A percentile compares a stretch with the other conserved stretches of the same genome.
Conservation (phyloP, 805 yeast genomes). For the Starmera amethionina region DNA sequence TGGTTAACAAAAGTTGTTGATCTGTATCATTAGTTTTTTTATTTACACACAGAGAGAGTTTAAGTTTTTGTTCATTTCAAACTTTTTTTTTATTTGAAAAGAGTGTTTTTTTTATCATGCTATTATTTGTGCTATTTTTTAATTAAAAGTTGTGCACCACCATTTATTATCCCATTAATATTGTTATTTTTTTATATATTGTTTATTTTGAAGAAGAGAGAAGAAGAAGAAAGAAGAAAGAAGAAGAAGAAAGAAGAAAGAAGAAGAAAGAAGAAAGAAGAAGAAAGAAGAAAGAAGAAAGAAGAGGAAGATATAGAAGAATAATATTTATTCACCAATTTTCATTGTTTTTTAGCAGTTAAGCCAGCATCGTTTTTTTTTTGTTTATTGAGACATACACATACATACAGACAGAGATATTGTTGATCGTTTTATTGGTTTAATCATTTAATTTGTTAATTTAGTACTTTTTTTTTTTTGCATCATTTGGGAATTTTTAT, state of each 20-base stretch:
- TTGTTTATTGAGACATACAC: not conserved
- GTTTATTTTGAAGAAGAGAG: not conserved
- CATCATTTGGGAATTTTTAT: not conserved
- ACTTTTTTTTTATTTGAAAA: not conserved
- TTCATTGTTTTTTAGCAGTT: not conserved
- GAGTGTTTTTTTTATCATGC: not conserved
- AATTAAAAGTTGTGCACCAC: not conserved
- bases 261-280: not conserved
- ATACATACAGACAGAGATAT: not conserved
- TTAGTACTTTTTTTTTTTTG: not conserved
- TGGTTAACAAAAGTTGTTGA: not conserved
- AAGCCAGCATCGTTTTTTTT: not conserved
- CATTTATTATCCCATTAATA: not conserved
- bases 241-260: not conserved
- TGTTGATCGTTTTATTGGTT: constrained; percentile 1
- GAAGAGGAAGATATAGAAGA: not conserved
- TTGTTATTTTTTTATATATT: not conserved
- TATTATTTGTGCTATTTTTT: not conserved
- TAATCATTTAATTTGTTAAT: not conserved
- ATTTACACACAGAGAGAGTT: not conserved
- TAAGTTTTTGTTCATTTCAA: not conserved
- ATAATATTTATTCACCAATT: not conserved
- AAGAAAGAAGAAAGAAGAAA: not conserved
- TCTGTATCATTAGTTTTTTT: not conserved
- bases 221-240: not conserved